Base-by-base conservation (phyloP, 2,329 filamentous ascomycete genomes). In the Xylaria sp. region DNA sequence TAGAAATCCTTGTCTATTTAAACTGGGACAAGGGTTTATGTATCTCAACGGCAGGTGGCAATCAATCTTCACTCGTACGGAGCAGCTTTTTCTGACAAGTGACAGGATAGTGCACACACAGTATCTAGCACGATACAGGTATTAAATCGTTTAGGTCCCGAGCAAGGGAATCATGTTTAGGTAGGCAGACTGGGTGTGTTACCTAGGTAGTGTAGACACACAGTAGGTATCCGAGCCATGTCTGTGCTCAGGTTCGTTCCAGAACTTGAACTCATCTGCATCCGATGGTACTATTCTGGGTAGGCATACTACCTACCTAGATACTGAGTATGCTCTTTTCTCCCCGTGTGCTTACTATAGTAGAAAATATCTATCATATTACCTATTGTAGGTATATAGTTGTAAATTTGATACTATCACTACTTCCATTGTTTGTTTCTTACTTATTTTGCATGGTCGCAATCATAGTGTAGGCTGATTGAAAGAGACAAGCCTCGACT, bases 401-500 rank as follows among this genome's bases (percentile, higher is more conserved):
- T 35, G 9, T 16, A 37, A 21, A 4, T 54, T 35, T 53, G 21
- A 37, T 64, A 42, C 18, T 13, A 53, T 40, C 25, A 29, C 12
- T 64, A 42, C 18, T 13, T 47, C 32, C 25, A 29, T 6, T 25
- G n/a, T 42, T 3, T 18, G 25, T 50, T 37, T 35, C 32, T 35
- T 6, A 16, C 5, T 44, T 44, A 16, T 44, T 18, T 63, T 55
- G 35, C 53, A 40, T 54, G 58, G 44, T 69, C 32, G 59, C 59
- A 69, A 66, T 58, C 47, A 66, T 32, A 42, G 51, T 67, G 47
- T 25, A 64, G 42, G 55, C 57, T 62, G 53, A 60, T 9, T 50
- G 54, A 48, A 53, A 69, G 23, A 57, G 40, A 59, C n/a, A 65
- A 48, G 50, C 40, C 13, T 42, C 12, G 18, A n/a, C 16, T 44